Conservation (phyloP, 805 yeast species). For the Ogataea saltuana region DNA sequence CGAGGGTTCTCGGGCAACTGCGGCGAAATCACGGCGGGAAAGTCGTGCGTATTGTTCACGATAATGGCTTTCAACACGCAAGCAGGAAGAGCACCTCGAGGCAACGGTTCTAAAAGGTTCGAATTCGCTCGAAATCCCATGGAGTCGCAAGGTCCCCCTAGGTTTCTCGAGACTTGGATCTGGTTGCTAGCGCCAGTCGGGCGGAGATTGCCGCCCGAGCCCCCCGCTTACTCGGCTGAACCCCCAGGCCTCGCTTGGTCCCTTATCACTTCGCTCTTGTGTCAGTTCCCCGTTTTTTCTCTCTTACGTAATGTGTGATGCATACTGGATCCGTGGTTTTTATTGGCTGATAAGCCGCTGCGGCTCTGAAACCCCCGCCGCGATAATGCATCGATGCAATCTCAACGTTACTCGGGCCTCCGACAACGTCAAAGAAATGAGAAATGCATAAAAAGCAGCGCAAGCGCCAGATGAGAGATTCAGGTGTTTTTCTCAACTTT, state of each 20-base stretch:
- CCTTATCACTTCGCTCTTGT: too few species aligned
- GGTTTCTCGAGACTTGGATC: too few species aligned
- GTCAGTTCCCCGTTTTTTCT: too few species aligned
- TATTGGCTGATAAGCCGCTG: conserved; percentile 7
- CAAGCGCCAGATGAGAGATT: background rate
- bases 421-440: background rate
- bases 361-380: conserved; percentile 4
- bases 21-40: conserved; percentile 7
- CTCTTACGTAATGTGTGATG: conserved; percentile 2
- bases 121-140: too few species aligned
- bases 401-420: background rate
- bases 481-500: background rate
- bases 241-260: too few species aligned
- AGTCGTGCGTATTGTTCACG: background rate
- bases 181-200: too few species aligned
- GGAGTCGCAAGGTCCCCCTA: too few species aligned
- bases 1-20: conserved; percentile 6
- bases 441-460: conserved; percentile 1
- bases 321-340: background rate
- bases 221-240: too few species aligned
- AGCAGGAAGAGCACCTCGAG: too few species aligned
- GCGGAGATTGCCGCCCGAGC: too few species aligned
- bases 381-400: conserved; percentile 5
- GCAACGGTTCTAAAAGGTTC: too few species aligned
- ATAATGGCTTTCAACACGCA: background rate